Evolutionary conservation across 169 alveolate species (phyloP).

Genomic region (Perkinsus chesapeaki): DNA sequence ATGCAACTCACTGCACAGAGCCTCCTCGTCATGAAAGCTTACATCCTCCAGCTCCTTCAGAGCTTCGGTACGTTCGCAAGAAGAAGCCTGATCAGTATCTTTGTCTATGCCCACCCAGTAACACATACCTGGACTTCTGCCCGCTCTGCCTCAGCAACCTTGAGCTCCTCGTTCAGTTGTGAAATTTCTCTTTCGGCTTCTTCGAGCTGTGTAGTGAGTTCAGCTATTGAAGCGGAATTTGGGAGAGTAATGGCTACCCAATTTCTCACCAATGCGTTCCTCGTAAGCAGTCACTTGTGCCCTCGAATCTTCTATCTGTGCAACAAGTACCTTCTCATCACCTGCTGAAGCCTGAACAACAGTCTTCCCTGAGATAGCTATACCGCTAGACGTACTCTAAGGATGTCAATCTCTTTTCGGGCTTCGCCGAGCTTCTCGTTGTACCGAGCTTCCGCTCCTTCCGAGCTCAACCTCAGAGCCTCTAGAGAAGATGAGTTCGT

Average conservation of each 20-base stretch:
- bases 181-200: neutral
- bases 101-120: too few species aligned
- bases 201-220: neutral
- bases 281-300: neutral
- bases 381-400: neutral
- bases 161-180: too few species aligned
- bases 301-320: neutral
- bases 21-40: neutral
- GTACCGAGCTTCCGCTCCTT: neutral
- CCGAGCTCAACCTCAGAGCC: neutral
- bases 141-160: too few species aligned
- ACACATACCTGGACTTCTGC: too few species aligned
- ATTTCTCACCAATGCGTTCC: neutral
- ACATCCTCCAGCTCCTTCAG: neutral
- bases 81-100: too few species aligned
- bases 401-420: neutral
- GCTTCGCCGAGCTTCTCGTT: neutral
- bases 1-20: neutral
- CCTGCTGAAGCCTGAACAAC: neutral
- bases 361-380: neutral
- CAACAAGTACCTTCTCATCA: neutral
- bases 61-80: neutral
- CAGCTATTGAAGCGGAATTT: neutral
- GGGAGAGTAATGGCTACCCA: neutral
- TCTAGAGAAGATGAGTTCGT: neutral